These are phyloP conservation scores for Ophiostoma perfectum DNA, from an alignment of 2,329 filamentous ascomycete genomes.

Conservation along the genomic window DNA sequence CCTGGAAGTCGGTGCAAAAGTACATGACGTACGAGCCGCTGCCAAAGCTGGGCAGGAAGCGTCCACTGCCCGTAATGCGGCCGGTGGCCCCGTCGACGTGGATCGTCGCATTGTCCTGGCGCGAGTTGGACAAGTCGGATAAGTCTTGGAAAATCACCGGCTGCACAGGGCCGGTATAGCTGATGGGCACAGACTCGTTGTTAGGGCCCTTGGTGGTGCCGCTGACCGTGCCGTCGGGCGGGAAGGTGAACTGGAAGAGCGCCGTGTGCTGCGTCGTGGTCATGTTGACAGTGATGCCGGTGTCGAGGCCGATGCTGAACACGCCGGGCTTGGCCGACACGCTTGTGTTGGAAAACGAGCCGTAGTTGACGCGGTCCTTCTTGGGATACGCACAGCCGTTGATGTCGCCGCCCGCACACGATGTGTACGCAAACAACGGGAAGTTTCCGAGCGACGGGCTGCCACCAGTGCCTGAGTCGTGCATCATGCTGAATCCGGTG, in stretches of 20 bases:
- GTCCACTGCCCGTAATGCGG: slow-evolving; percentile 57
- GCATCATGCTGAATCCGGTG: slow-evolving; percentile 53
- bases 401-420: slow-evolving; percentile 50
- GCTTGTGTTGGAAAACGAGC: background rate
- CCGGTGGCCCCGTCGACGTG: slow-evolving; percentile 37
- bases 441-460: slow-evolving; percentile 66
- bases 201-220: no score
- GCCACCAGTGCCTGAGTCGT: slow-evolving; percentile 54
- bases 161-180: background rate
- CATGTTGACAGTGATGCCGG: slow-evolving; percentile 59
- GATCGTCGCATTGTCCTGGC: background rate
- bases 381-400: background rate
- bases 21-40: slow-evolving; percentile 54
- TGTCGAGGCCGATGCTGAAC: slow-evolving; percentile 56
- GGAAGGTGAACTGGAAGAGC: slow-evolving; percentile 62
- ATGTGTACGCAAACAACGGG: slow-evolving; percentile 61
- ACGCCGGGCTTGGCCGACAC: slow-evolving; percentile 42
- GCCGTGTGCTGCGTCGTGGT: slow-evolving; percentile 61
- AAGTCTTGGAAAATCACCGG: background rate
- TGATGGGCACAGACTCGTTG: background rate
- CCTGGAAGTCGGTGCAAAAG: slow-evolving; percentile 64
- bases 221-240: slow-evolving; percentile 32
- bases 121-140: background rate
- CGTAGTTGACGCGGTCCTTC: background rate
- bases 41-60: slow-evolving; percentile 61